Conservation (phyloP, 768 basidiomycete genomes). For the Lactarius quietus region DNA sequence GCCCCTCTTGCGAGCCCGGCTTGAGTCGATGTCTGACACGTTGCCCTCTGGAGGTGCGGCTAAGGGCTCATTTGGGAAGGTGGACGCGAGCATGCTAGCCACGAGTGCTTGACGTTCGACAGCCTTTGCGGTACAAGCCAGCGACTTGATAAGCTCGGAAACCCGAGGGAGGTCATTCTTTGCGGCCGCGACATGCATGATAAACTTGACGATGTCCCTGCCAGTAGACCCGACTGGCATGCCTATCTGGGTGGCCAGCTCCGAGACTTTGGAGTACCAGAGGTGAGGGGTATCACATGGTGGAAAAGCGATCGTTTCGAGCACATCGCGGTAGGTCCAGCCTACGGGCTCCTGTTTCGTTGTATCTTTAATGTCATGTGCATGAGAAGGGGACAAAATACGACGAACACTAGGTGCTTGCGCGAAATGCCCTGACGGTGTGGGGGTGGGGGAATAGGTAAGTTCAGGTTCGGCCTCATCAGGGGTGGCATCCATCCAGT, state of each 20-base stretch:
- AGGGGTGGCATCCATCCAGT: not conserved
- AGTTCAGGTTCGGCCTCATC: not conserved
- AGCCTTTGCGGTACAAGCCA: not conserved
- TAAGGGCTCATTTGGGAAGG: not conserved
- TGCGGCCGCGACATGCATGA: not conserved
- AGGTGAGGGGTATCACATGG: not conserved
- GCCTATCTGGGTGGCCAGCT: not conserved
- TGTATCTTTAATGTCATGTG: not conserved
- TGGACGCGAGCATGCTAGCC: not conserved
- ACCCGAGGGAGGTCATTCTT: conserved; percentile 7
- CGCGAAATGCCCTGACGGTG: not conserved
- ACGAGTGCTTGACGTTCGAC: conserved; percentile 2
- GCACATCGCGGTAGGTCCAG: conserved; percentile 14
- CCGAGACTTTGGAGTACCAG: not conserved
- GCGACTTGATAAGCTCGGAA: not conserved
- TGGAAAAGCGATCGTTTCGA: not conserved
- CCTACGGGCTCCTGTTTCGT: conserved; percentile 2
- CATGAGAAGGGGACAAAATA: not conserved
- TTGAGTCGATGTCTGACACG: not conserved
- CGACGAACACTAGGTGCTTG: not conserved
- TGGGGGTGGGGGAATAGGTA: not conserved
- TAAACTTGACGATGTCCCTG: not conserved
- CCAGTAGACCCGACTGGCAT: not conserved
- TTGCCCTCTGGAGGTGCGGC: not conserved
- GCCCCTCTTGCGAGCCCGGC: not conserved